Evolutionary conservation across 2,329 filamentous ascomycete genomes (phyloP).

Genomic region (Pseudogymnoascus sp.): DNA sequence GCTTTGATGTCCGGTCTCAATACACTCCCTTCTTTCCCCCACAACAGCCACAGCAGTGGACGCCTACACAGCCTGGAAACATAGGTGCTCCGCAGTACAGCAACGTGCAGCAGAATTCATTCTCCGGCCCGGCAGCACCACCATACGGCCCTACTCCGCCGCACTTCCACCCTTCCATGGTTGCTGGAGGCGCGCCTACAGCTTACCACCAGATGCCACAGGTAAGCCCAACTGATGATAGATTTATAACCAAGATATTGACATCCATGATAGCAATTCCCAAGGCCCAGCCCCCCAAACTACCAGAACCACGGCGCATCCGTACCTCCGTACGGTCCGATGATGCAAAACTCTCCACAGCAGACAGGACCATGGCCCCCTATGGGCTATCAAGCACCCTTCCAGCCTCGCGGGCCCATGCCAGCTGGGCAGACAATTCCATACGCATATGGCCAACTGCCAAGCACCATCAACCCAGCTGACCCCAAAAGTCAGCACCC

Average conservation of each 20-base stretch:
- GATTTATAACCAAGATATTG: slow-evolving; percentile 11
- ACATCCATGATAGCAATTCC: slow-evolving; percentile 21
- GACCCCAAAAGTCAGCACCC: slow-evolving; percentile 72
- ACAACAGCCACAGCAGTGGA: slow-evolving; percentile 51
- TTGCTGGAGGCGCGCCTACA: slow-evolving; percentile 34
- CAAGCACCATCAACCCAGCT: slow-evolving; percentile 59
- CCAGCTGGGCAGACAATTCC: slow-evolving; percentile 34
- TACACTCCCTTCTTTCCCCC: slow-evolving; percentile 61
- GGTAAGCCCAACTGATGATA: slow-evolving; percentile 16
- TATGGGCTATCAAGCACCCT: slow-evolving; percentile 21
- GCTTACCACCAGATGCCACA: slow-evolving; percentile 19
- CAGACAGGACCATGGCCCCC: slow-evolving; percentile 25
- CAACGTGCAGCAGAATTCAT: slow-evolving; percentile 33
- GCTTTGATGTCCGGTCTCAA: slow-evolving; percentile 57
- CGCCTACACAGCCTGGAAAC: slow-evolving; percentile 45
- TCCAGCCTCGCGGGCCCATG: slow-evolving; percentile 22
- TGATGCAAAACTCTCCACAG: slow-evolving; percentile 25
- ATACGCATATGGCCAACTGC: slow-evolving; percentile 75
- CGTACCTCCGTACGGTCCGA: slow-evolving; percentile 26
- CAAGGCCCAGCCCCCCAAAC: slow-evolving; percentile 22
- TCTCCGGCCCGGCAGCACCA: slow-evolving; percentile 25
- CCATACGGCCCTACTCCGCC: slow-evolving; percentile 34
- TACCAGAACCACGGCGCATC: slow-evolving; percentile 27
- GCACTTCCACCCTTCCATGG: slow-evolving; percentile 23
- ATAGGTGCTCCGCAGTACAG: slow-evolving; percentile 41